A percentile compares a stretch with the other conserved stretches of the same genome.
These are phyloP conservation scores for Colletotrichum orbiculare DNA, from an alignment of 2,329 filamentous ascomycete genomes.

Conservation along the genomic window DNA sequence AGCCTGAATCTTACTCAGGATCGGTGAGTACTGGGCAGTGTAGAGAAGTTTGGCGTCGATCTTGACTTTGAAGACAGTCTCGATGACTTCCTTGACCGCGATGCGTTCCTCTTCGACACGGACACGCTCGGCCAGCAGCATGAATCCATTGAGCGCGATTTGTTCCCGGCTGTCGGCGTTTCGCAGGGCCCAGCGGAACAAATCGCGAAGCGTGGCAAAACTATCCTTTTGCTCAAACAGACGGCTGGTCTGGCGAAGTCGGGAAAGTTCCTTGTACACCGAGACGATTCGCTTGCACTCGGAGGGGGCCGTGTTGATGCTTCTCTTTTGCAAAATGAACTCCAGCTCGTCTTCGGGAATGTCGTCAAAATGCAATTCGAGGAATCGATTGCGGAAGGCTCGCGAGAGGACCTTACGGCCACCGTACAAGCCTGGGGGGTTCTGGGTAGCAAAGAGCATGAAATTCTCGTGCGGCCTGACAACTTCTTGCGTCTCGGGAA, in stretches of 20 bases:
- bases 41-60: conserved; percentile 83
- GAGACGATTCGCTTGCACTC: conserved; percentile 92
- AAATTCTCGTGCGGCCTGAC: conserved; percentile 94
- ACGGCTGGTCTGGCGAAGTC: conserved; percentile 87
- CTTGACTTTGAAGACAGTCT: conserved; percentile 87
- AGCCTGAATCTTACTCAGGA: conserved; percentile 61
- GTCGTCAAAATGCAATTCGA: conserved; percentile 97
- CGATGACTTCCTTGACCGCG: conserved; percentile 88
- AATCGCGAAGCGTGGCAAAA: conserved; percentile 93
- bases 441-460: conserved; percentile 98
- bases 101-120: conserved; percentile 88
- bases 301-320: conserved; percentile 86
- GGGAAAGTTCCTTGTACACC: conserved; percentile 92
- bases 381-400: conserved; percentile 95
- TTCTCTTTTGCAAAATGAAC: conserved; percentile 88
- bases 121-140: conserved; percentile 94
- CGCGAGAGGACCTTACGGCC: conserved; percentile 92
- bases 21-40: conserved; percentile 65
- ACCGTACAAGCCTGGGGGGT: conserved; percentile 94
- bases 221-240: conserved; percentile 98
- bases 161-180: conserved; percentile 87
- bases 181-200: conserved; percentile 94
- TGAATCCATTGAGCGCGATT: conserved; percentile 91
- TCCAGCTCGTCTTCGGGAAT: conserved; percentile 96
- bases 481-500: conserved; percentile 95